phyloP scores from a whole-genome alignment of 345 rosid genomes.

The Murraya paniculata region DNA sequence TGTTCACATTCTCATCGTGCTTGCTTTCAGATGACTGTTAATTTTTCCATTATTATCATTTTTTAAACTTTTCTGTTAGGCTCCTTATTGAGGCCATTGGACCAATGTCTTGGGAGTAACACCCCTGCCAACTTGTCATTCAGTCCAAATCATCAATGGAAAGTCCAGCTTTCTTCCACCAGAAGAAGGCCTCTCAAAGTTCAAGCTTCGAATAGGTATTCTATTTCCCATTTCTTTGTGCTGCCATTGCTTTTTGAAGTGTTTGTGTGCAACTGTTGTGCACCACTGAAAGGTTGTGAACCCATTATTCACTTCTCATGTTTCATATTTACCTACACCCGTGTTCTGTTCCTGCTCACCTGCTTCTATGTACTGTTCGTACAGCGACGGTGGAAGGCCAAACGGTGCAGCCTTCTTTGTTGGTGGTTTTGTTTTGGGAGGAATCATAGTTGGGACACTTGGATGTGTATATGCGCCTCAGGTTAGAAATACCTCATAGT shows the following conservation, averaged over 20 bases:
- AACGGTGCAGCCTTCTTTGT: slow-evolving; percentile 61
- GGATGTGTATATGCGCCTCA: slow-evolving; percentile 97
- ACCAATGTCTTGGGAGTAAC: slow-evolving; percentile 19
- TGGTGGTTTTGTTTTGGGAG: slow-evolving; percentile 92
- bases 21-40: slow-evolving; percentile 4
- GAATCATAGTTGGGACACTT: slow-evolving; percentile 81
- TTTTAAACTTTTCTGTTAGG: slow-evolving; percentile 28
- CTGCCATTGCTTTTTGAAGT: neutral
- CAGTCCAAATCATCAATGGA: slow-evolving; percentile 32
- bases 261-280: neutral
- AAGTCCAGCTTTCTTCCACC: slow-evolving; percentile 39
- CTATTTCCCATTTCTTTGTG: neutral
- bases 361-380: slow-evolving; percentile 9
- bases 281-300: neutral
- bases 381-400: slow-evolving; percentile 66
- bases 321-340: neutral
- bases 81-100: slow-evolving; percentile 36
- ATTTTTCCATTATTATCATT: neutral
- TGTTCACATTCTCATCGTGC: neutral
- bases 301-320: neutral
- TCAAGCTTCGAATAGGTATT: slow-evolving; percentile 66
- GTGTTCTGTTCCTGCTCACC: neutral
- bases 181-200: slow-evolving; percentile 45
- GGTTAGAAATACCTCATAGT: slow-evolving; percentile 34
- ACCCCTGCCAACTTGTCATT: slow-evolving; percentile 47